A percentile compares a stretch with the other conserved stretches of the same genome.
Conservation (phyloP, 768 basidiomycete species). For the Coprinopsis sp. region DNA sequence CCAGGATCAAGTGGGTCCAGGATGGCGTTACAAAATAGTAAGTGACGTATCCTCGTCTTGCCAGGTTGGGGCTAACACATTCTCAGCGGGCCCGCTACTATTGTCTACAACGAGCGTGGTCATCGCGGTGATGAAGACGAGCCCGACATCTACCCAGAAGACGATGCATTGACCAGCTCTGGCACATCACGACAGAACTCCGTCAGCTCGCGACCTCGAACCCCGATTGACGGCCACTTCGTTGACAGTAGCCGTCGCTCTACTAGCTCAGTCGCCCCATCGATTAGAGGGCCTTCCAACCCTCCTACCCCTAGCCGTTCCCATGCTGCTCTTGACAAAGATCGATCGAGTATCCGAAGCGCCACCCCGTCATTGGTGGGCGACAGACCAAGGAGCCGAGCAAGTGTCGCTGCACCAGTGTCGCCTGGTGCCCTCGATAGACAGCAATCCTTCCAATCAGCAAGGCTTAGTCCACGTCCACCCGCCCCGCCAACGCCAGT, state of each 20-base stretch:
- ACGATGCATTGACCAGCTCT: constrained; percentile 36
- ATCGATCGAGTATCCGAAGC: constrained; percentile 13
- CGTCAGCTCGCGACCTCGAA: constrained; percentile 53
- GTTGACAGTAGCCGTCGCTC: constrained; percentile 27
- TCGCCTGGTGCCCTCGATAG: too few species aligned
- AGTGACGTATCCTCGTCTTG: constrained; percentile 20
- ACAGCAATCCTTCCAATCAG: too few species aligned
- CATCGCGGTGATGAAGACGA: constrained; percentile 73
- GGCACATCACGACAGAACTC: constrained; percentile 28
- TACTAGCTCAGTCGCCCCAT: constrained; percentile 11
- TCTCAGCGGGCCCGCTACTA: constrained; percentile 68
- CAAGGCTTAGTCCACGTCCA: too few species aligned
- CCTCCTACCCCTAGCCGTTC: constrained; percentile 12
- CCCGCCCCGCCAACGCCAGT: neutral
- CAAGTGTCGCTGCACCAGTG: neutral
- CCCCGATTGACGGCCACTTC: constrained; percentile 31
- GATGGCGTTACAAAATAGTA: constrained; percentile 72
- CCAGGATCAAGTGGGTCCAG: constrained; percentile 79
- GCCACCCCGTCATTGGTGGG: too few species aligned
- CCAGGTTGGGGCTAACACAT: constrained; percentile 2
- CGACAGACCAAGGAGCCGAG: constrained; percentile 1
- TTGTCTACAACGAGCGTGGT: constrained; percentile 78
- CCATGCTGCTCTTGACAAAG: constrained; percentile 15
- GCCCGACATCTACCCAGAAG: constrained; percentile 58
- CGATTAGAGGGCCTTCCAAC: constrained; percentile 11